Evolutionary conservation across 148 eudicot species (phyloP).

Genomic region (Drosera capensis): DNA sequence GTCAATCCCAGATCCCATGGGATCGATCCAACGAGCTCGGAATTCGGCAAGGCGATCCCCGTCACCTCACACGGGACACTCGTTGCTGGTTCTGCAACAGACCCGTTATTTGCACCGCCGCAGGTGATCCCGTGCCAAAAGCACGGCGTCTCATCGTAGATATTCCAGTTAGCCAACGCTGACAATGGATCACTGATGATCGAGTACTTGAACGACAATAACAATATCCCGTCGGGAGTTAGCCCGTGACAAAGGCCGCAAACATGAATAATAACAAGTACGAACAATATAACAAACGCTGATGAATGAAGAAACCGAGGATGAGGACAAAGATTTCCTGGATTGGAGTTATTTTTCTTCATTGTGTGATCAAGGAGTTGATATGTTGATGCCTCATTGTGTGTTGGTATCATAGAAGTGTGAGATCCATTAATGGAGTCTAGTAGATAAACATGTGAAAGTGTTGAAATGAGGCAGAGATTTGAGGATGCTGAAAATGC

Average conservation of each 20-base stretch:
- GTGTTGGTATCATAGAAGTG: too few relatives aligned
- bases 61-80: too few relatives aligned
- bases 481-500: too few relatives aligned
- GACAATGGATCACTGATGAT: slow-evolving; percentile 45
- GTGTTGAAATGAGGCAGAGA: too few relatives aligned
- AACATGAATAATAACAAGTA: slow-evolving; percentile 1
- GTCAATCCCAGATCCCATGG: slow-evolving; percentile 51
- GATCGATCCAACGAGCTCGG: slow-evolving; percentile 48
- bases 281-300: not conserved
- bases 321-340: too few relatives aligned
- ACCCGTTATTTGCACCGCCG: slow-evolving; percentile 8
- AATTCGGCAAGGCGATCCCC: slow-evolving; percentile 37
- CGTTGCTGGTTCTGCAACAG: too few relatives aligned
- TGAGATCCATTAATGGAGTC: too few relatives aligned
- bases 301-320: not conserved
- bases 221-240: slow-evolving; percentile 44
- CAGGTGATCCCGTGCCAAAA: slow-evolving; percentile 67
- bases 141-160: slow-evolving; percentile 50
- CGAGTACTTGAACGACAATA: slow-evolving; percentile 58
- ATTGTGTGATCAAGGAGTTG: too few relatives aligned
- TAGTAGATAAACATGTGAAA: too few relatives aligned
- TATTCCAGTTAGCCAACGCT: slow-evolving; percentile 39
- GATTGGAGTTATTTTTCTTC: too few relatives aligned
- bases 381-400: too few relatives aligned
- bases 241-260: slow-evolving; percentile 8